Evolutionary conservation across 371 early-diverging fungal species (phyloP), one percentile per base, ranked within the genome.

Genomic region (Rhizopus microsporus): DNA sequence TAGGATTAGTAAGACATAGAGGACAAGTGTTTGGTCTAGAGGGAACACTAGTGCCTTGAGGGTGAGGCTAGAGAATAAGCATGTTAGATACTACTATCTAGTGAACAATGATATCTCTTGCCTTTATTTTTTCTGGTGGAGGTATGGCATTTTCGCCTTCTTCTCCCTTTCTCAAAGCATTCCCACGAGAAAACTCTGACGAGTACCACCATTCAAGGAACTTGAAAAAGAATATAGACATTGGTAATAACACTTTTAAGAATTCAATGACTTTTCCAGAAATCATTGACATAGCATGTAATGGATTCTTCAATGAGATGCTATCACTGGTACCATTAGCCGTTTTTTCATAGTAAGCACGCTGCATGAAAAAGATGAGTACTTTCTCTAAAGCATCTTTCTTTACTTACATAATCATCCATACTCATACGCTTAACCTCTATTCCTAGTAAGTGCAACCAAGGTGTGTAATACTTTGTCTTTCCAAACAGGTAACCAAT

Each of bases 141-240:
- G 86, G 82, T 4, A 79, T 70, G 0, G 51, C 49, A 43, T 67
- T 57, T 30, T 56, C 68, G 32, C 54, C 50, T 12, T 72, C 65
- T 7, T 69, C 67, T 13, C 70, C 74, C 29, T 69, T 56, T 38
- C 51, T 71, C 45, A 55, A 68, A 43, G 61, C 15, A 66, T 74
- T 56, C 17, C 66, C 71, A 62, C 79, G 68, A 56, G 83, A 67
- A 63, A 77, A 88, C 56, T 91, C 92, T 8, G 92, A 89, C 7
- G 88, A 80, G 64, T 93, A 93, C 95, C 95, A 95, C 96, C 97
- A 95, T 72, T 95, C 96, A 63, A 94, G 65, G 60, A 96, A 96
- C 59, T 90, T 91, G 81, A 89, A 93, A 60, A 93, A 88, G 77
- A 95, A 93, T 42, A 96, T 90, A 0, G 92, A 87, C 83, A 93